phyloP scores from a whole-genome alignment of 2,329 filamentous ascomycete species.

The Microdochium trichocladiopsis region DNA sequence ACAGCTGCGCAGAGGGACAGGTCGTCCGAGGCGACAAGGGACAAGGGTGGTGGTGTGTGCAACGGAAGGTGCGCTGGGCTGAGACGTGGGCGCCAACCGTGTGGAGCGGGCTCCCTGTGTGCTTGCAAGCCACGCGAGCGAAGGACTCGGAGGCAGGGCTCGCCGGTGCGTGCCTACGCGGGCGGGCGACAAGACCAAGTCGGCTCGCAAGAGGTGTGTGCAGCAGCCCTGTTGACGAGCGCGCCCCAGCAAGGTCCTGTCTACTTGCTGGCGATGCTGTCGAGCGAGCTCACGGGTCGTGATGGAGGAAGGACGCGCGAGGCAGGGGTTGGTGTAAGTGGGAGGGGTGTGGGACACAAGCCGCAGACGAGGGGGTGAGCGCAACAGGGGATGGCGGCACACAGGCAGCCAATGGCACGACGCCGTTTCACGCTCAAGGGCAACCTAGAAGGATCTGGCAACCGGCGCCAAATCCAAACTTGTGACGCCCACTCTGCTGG shows the following conservation, averaged over 20 bases:
- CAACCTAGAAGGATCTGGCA: not conserved
- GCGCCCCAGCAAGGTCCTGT: not conserved
- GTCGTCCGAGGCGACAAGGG: not conserved
- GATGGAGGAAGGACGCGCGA: not conserved
- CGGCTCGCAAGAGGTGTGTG: no score
- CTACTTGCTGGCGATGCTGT: not conserved
- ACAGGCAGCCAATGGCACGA: not conserved
- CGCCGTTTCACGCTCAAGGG: not conserved
- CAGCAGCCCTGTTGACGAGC: not conserved
- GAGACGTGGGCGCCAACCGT: not conserved
- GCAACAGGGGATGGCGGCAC: not conserved
- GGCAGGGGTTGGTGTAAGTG: not conserved
- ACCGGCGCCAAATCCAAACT: not conserved
- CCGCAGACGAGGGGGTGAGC: not conserved
- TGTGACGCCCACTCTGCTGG: not conserved
- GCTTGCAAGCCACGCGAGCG: not conserved
- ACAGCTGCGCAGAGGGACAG: not conserved
- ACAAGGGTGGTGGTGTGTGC: not conserved
- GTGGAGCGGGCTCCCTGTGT: not conserved
- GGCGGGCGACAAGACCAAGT: no score
- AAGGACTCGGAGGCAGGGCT: no score
- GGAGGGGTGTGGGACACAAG: not conserved
- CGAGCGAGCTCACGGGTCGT: not conserved
- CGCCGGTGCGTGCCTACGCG: no score
- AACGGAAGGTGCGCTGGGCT: not conserved